Conservation (phyloP, 2,329 filamentous ascomycete genomes). For the Ophiocordyceps australis region DNA sequence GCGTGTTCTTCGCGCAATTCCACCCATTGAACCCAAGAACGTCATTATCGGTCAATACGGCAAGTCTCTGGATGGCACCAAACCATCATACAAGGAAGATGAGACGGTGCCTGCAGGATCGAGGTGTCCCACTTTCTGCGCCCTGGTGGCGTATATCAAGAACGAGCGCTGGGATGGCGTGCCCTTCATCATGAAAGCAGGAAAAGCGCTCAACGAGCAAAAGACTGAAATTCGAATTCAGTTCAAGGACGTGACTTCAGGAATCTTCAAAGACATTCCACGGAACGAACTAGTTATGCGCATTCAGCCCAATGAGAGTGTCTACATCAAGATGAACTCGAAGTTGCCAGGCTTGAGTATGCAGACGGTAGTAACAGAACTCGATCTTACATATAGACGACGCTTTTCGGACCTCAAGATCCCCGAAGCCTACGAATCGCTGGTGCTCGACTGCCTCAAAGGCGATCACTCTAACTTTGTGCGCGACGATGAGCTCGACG, state of each 20-base stretch:
- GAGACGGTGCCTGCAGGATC: slow-evolving; percentile 96
- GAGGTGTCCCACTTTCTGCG: slow-evolving; percentile 94
- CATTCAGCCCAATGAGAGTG: slow-evolving; percentile 97
- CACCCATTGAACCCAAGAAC: slow-evolving; percentile 94
- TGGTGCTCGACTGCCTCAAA: slow-evolving; percentile 95
- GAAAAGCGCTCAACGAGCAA: slow-evolving; percentile 96
- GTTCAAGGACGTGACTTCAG: slow-evolving; percentile 98
- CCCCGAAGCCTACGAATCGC: slow-evolving; percentile 93
- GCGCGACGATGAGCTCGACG: slow-evolving; percentile 88
- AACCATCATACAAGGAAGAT: slow-evolving; percentile 96
- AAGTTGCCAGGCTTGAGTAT: slow-evolving; percentile 96
- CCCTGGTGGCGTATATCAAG: slow-evolving; percentile 95
- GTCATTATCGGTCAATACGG: slow-evolving; percentile 99
- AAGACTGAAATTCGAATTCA: slow-evolving; percentile 99
- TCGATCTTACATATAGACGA: slow-evolving; percentile 93
- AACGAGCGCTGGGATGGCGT: slow-evolving; percentile 99
- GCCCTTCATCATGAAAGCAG: slow-evolving; percentile 97
- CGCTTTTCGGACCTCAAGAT: slow-evolving; percentile 99
- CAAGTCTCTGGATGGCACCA: slow-evolving; percentile 86
- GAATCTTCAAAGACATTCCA: slow-evolving; percentile 99
- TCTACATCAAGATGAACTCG: slow-evolving; percentile 99
- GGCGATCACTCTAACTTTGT: slow-evolving; percentile 99
- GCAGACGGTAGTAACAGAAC: slow-evolving; percentile 97
- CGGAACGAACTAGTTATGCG: slow-evolving; percentile 98
- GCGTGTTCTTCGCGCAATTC: slow-evolving; percentile 82